Base-by-base conservation (phyloP, 2,329 filamentous ascomycete species). In the Xylaria sp. region DNA sequence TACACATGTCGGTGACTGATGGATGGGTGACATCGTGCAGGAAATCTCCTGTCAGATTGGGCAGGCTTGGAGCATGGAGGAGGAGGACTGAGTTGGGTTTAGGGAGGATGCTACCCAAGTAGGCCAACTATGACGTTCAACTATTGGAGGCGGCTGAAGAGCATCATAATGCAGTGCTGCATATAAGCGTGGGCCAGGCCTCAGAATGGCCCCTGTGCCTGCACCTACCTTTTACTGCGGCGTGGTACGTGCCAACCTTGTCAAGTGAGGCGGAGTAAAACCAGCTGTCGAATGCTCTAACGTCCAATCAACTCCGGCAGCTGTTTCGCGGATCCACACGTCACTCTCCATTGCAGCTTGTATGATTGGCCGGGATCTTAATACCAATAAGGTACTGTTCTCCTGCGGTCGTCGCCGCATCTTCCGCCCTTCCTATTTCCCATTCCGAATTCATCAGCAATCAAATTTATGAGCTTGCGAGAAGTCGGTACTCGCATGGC, bases 71-170 rank as follows among this genome's bases (percentile, higher is more conserved):
- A 51, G n/a, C 49, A 54, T 39, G 39, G 33, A 33, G 41, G 56
- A 51, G 31, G 52, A 39, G 20, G 51, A 62, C 55, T 43, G 33
- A 54, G 62, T 36, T 61, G 43, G 36, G 28, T 48, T 51, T 20
- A n/a, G 43, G 43, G 46, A 51, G 57, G 20, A 49, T 63, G 48
- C 54, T 43, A 23, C 58, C 43, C 58, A 46, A n/a, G 39, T 58
- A 20, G 20, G 39, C 23, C 2, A 54, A 15, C 41, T 61, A 57
- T 62, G 69, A 70, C 65, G 70, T 70, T 67, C 65, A 59, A 54
- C n/a, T 64, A 70, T 71, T 73, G 69, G 71, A 73, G 64, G 71
- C 71, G 71, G 71, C 71, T 72, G 71, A 72, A 69, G 58, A 62
- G 61, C 61, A 51, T 68, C 54, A 41, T 55, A 36, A 64, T 48